These are phyloP conservation scores for Phytophthora litchii DNA, from an alignment of 352 stramenopile species.

Conservation along the genomic window DNA sequence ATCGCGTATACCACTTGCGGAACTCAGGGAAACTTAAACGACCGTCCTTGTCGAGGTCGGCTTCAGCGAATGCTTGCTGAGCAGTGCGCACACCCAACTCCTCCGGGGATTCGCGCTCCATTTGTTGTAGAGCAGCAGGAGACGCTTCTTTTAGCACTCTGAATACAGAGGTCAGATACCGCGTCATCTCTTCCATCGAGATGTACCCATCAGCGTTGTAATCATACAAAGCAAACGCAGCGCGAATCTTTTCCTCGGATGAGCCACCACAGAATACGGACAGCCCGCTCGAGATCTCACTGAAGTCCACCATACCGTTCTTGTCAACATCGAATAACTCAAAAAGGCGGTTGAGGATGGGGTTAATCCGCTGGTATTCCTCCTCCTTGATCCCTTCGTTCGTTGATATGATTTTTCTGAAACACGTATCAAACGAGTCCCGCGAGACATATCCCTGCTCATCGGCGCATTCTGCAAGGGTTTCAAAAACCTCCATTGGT, in stretches of 20 bases:
- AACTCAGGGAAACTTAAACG: conserved; percentile 83
- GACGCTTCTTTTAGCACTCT: conserved; percentile 83
- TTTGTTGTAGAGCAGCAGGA: conserved; percentile 47
- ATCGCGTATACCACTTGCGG: conserved; percentile 80
- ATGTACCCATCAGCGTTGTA: conserved; percentile 88
- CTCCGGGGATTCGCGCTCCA: conserved; percentile 62
- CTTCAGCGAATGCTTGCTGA: conserved; percentile 75
- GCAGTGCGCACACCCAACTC: conserved; percentile 69
- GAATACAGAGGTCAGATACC: conserved; percentile 87
- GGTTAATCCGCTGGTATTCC: conserved; percentile 69
- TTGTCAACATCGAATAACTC: conserved; percentile 86
- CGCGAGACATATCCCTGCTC: conserved; percentile 77
- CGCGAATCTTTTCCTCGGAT: conserved; percentile 76
- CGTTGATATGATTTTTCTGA: conserved; percentile 70
- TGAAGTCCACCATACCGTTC: conserved; percentile 86
- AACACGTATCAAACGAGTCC: conserved; percentile 77
- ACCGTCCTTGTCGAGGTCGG: conserved; percentile 69
- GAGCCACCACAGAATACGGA: conserved; percentile 85
- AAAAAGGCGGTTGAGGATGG: conserved; percentile 83
- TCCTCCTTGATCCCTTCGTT: conserved; percentile 55
- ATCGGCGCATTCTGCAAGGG: conserved; percentile 70
- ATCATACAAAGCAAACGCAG: conserved; percentile 85
- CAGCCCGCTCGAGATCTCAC: conserved; percentile 85
- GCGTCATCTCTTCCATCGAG: conserved; percentile 84
- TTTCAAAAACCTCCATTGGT: conserved; percentile 80